Conservation (phyloP, 1,284 basidiomycete species). For the Cryptococcus jaspeensis region DNA sequence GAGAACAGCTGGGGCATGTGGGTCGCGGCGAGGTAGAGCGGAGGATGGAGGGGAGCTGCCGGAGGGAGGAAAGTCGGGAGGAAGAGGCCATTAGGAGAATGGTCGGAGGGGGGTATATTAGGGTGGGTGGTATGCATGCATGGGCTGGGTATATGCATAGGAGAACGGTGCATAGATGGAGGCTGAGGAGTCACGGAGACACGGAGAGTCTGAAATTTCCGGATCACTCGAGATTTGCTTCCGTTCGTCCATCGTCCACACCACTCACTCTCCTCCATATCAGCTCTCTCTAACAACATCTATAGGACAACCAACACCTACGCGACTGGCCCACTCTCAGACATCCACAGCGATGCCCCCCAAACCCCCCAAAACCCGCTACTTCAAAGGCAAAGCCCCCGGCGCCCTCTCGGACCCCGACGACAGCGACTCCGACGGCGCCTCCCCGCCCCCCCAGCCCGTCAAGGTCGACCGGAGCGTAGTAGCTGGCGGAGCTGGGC, state of each 20-base stretch:
- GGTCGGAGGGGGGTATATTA: background rate
- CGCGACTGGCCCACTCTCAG: too few relatives aligned
- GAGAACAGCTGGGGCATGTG: background rate
- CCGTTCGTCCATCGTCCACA: conserved; percentile 1
- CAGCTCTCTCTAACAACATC: too few relatives aligned
- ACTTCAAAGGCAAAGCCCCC: conserved; percentile 47
- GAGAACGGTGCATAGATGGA: background rate
- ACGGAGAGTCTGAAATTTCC: conserved; percentile 7
- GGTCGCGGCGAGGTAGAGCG: background rate
- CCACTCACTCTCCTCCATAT: background rate
- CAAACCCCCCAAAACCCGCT: conserved; percentile 32
- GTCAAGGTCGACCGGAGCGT: conserved; percentile 21
- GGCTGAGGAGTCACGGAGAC: too few relatives aligned
- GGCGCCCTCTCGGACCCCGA: conserved; percentile 29
- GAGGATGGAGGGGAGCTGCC: background rate
- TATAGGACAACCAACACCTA: background rate
- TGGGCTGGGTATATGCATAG: background rate
- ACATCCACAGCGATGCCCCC: conserved; percentile 9
- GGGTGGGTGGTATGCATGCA: background rate
- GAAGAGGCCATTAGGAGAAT: background rate
- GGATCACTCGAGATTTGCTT: conserved; percentile 3
- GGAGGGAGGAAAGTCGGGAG: background rate
- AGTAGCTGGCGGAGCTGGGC: conserved; percentile 50
- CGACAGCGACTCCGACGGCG: conserved; percentile 34
- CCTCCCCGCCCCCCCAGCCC: background rate